Evolutionary conservation across 2,329 filamentous ascomycete genomes (phyloP).

Genomic region (Stemphylium vesicarium): DNA sequence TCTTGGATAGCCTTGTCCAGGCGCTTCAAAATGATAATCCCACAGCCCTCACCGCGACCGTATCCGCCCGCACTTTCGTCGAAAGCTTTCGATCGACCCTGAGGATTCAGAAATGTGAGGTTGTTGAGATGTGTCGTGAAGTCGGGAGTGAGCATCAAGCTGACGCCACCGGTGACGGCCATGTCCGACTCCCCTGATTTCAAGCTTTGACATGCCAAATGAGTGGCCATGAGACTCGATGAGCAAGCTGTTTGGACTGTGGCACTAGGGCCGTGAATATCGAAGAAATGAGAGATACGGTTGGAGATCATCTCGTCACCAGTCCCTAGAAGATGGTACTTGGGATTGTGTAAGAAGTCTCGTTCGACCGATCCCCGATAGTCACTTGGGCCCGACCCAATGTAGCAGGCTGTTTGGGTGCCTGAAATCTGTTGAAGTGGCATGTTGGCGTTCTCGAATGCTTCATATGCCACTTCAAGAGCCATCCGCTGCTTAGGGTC

Average conservation of each 20-base stretch:
- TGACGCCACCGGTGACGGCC: conserved; percentile 16
- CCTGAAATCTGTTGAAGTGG: background rate
- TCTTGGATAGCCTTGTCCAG: conserved; percentile 19
- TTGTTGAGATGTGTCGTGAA: conserved; percentile 5
- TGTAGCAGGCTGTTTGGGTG: background rate
- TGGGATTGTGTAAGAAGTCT: background rate
- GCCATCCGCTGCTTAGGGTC: conserved; percentile 31
- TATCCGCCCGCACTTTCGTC: conserved; percentile 67
- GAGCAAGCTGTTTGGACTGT: conserved; percentile 38
- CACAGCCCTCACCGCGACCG: conserved; percentile 65
- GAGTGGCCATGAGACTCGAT: conserved; percentile 20
- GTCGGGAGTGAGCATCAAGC: conserved; percentile 13
- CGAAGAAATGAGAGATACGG: conserved; percentile 28
- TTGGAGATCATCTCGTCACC: conserved; percentile 19
- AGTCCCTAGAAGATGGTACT: conserved; percentile 5
- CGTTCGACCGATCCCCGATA: too few relatives aligned
- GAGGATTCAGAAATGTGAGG: conserved; percentile 32
- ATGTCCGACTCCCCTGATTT: conserved; percentile 6
- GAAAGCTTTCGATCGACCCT: conserved; percentile 37
- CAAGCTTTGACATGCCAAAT: conserved; percentile 23
- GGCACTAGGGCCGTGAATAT: conserved; percentile 28
- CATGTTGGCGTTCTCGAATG: conserved; percentile 40
- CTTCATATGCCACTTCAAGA: conserved; percentile 38
- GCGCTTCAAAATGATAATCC: conserved; percentile 32
- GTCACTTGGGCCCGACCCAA: background rate